Percentiles rank a stretch among this genome's conserved stretches.
Evolutionary conservation across 2,329 filamentous ascomycete species (phyloP).

Genomic region (Daldinia eschscholtzii): DNA sequence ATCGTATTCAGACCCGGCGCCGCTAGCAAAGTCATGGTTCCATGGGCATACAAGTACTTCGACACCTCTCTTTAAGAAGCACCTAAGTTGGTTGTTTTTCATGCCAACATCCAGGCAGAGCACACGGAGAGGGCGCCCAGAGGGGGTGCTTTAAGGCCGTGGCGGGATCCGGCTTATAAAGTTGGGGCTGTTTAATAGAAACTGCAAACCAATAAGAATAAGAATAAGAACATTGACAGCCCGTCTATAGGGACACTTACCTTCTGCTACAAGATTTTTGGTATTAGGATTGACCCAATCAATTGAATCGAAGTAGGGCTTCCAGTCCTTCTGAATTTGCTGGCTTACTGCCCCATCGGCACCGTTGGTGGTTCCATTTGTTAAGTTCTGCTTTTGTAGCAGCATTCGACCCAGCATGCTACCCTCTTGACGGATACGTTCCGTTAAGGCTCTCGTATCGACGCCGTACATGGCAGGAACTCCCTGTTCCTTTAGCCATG

Average conservation of each 20-base stretch:
- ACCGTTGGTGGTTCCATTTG: slow-evolving; percentile 59
- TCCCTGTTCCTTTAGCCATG: slow-evolving; percentile 96
- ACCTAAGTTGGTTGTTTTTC: slow-evolving; percentile 98
- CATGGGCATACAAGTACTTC: slow-evolving; percentile 96
- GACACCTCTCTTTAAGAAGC: slow-evolving; percentile 89
- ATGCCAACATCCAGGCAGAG: slow-evolving; percentile 96
- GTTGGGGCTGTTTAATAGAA: slow-evolving; percentile 86
- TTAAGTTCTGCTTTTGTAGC: slow-evolving; percentile 70
- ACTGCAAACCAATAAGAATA: slow-evolving; percentile 71
- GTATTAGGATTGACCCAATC: slow-evolving; percentile 94
- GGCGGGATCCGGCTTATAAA: slow-evolving; percentile 81
- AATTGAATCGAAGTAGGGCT: slow-evolving; percentile 78
- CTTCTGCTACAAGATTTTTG: slow-evolving; percentile 93
- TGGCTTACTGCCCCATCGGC: slow-evolving; percentile 58
- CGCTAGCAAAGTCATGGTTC: slow-evolving; percentile 88
- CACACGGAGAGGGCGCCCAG: slow-evolving; percentile 86
- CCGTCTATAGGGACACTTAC: slow-evolving; percentile 67
- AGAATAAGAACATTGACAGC: slow-evolving; percentile 30
- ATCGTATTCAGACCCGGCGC: slow-evolving; percentile 87
- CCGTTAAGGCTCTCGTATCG: slow-evolving; percentile 92
- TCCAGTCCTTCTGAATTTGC: slow-evolving; percentile 57
- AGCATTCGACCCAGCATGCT: slow-evolving; percentile 96
- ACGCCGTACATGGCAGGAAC: slow-evolving; percentile 95
- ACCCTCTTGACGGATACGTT: slow-evolving; percentile 92
- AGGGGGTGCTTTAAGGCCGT: slow-evolving; percentile 86